Evolutionary conservation across 345 rosid species (phyloP).

Genomic region (Bruguiera sexangula): DNA sequence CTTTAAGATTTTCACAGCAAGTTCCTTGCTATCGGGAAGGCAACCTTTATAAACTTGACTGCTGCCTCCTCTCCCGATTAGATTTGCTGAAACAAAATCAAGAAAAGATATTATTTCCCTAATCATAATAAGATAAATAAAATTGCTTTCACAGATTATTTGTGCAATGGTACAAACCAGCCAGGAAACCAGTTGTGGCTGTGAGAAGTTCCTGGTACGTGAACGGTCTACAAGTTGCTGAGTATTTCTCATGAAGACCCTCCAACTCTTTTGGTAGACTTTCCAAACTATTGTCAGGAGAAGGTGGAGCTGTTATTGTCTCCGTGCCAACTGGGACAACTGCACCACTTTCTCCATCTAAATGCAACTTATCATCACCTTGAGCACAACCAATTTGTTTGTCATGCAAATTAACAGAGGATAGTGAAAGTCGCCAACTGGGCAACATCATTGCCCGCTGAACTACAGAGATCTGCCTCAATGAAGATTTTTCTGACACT

Average conservation of each 20-base stretch:
- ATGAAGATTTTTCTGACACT: slow-evolving; percentile 33
- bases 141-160: background rate
- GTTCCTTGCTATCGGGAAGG: slow-evolving; percentile 75
- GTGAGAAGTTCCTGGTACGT: slow-evolving; percentile 46
- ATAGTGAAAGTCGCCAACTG: slow-evolving; percentile 16
- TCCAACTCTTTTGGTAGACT: slow-evolving; percentile 25
- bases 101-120: background rate
- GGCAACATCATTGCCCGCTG: slow-evolving; percentile 33
- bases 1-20: slow-evolving; percentile 85
- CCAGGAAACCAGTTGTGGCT: slow-evolving; percentile 61
- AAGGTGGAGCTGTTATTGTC: slow-evolving; percentile 20
- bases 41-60: slow-evolving; percentile 82
- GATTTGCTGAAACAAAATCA: slow-evolving; percentile 46
- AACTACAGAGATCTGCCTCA: slow-evolving; percentile 44
- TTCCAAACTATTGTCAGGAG: slow-evolving; percentile 31
- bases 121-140: background rate
- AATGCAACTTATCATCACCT: background rate
- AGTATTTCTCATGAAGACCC: slow-evolving; percentile 29
- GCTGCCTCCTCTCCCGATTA: slow-evolving; percentile 94
- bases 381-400: slow-evolving; percentile 4
- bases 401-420: slow-evolving; percentile 8
- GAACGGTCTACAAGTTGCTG: slow-evolving; percentile 32
- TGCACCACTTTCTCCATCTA: slow-evolving; percentile 41
- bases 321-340: slow-evolving; percentile 43
- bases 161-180: slow-evolving; percentile 44